Base-by-base conservation (phyloP, 2,329 filamentous ascomycete species). In the Chrysosphaeria jannelii region DNA sequence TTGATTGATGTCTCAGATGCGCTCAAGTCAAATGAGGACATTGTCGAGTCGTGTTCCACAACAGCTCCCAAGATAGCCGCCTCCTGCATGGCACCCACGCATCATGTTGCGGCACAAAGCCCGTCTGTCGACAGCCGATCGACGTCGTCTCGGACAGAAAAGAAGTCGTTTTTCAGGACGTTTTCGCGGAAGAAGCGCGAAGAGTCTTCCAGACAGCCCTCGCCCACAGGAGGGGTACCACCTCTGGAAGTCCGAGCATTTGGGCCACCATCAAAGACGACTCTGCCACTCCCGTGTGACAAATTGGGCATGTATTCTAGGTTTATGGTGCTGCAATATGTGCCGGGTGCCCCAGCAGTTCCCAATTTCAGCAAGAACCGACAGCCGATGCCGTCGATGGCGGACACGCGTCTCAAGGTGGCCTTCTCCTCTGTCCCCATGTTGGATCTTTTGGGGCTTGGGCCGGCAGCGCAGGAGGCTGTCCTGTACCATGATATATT, bases 1-100 rank as follows among this genome's bases (percentile, higher is more conserved):
- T 54, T 64, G 29, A 48, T 64, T 24, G 54, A 65, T 29, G 50
- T 59, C 9, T 59, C 56, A 1, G 53, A 53, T 3, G 50, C 48
- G 0, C 45, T 62, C 16, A 47, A 50, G 26, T 48, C 42, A 23
- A 43, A 44, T 15, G 45, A 47, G 4, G 57, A 62, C 28, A 43
- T 62, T 5, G 29, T 64, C 21, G 44, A 43, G 5, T 40, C 59
- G 5, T 34, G 64, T 9, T 49, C 41, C 15, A 42, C 39, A n/a
- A n/a, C 39, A 45, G 10, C 27, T 37, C 6, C 37, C 39, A 2
- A 33, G 41, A 0, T 42, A 45, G 7, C 11, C 15, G 5, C 16
- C 16, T 13, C 16, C 10, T 12, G 10, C 8, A 1, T 3, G 3
- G 13, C 10, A 5, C 10, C 4, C 9, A 10, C 10, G 17, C 17